Evolutionary conservation across 108 stramenopile species (phyloP), one percentile per base, ranked within the genome.

Genomic region (Stephanodiscus triporus): DNA sequence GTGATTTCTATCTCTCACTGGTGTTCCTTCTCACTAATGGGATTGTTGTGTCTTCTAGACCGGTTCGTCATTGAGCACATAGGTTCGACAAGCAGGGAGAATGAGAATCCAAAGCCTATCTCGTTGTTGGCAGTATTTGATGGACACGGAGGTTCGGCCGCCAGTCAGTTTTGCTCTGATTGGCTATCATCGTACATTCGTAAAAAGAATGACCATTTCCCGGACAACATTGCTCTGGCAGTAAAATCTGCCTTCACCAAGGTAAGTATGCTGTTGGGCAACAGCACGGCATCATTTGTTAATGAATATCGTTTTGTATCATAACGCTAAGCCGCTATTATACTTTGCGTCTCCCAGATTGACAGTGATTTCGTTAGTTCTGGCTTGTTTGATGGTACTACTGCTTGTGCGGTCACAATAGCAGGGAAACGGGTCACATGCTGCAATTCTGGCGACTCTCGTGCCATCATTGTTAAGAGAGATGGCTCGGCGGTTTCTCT

Each of bases 401-500:
- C 95, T 9, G 90, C 89, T 8, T 96, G 95, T 66, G 83, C 90
- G 6, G 89, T 87, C 19, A 69, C 89, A 11, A 63, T 96, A 6
- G 85, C 91, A 17, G 95, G 95, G n/a, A 77, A 87, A 34, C 77
- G 87, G 42, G 84, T 99, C 8, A 87, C 91, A 23, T 95, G 95
- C 72, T 91, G 95, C 61, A 99, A 98, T 83, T 97, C 97, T 0
- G 99, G 99, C 1, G 97, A 98, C 74, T 97, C 96, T 0, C 80
- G 97, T 54, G 95, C 94, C 34, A 94, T 98, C 62, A 84, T 98
- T 17, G 91, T 95, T 9, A 88, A 89, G 42, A 73, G 86, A 40
- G 86, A 94, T 65, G 98, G 97, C 9, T 88, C 97, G 13, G 70
- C 86, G 26, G 85, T 91, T 20, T 70, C 89, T 26, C 76, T 99